Conservation (phyloP, 2,329 filamentous ascomycete species). For the Pezicula carpinea region DNA sequence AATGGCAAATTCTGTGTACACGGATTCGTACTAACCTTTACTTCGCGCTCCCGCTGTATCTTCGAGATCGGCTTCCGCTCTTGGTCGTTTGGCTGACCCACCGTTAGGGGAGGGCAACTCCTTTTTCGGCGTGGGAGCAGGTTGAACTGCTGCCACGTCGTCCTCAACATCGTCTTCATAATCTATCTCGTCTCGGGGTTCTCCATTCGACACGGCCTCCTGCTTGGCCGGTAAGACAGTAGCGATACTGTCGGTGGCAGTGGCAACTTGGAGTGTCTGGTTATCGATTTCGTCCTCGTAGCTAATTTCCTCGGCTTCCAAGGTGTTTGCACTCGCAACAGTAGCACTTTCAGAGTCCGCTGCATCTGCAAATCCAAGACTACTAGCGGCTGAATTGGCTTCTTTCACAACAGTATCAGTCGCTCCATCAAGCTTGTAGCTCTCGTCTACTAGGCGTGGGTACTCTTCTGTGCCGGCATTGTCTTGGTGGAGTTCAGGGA, state of each 20-base stretch:
- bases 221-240: not conserved
- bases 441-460: not conserved
- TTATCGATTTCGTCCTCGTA: constrained; percentile 18
- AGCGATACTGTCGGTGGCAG: not conserved
- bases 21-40: constrained; percentile 19
- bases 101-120: constrained; percentile 12
- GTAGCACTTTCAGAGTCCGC: constrained; percentile 7
- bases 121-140: not conserved
- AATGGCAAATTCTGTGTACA: not conserved
- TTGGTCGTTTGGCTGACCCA: constrained; percentile 21
- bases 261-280: not conserved
- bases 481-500: constrained; percentile 5
- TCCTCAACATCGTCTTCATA: constrained; percentile 28
- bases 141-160: not conserved
- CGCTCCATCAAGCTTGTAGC: not conserved
- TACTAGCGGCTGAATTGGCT: not conserved
- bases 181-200: constrained; percentile 29
- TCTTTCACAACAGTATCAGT: not conserved
- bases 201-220: constrained; percentile 9
- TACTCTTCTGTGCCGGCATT: too few relatives aligned
- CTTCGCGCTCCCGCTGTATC: constrained; percentile 9
- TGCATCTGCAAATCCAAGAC: not conserved
- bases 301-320: constrained; percentile 17
- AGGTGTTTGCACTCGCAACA: constrained; percentile 4
- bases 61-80: constrained; percentile 21